These are phyloP conservation scores for Davidsoniella neocaledoniae DNA, from an alignment of 2,329 filamentous ascomycete species.

Conservation along the genomic window DNA sequence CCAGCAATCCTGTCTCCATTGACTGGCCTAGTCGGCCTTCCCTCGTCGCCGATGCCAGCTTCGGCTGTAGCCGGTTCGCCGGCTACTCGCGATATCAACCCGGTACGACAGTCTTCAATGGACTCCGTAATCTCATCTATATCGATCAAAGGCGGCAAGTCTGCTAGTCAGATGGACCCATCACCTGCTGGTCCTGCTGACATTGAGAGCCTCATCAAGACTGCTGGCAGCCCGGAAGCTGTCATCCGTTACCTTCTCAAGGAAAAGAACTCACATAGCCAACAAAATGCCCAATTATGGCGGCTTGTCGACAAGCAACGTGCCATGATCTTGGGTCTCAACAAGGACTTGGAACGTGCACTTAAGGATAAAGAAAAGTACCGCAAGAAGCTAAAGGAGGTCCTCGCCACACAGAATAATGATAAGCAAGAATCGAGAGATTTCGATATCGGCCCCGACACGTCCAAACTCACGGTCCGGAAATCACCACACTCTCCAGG, in stretches of 20 bases:
- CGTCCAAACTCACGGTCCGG: not conserved
- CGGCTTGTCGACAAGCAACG: constrained; percentile 90
- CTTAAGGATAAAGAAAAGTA: constrained; percentile 93
- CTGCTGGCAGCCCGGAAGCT: constrained; percentile 76
- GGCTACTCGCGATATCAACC: constrained; percentile 23
- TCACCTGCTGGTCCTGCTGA: constrained; percentile 49
- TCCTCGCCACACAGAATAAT: constrained; percentile 23
- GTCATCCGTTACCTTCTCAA: constrained; percentile 77
- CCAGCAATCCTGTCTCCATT: constrained; percentile 1
- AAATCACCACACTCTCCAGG: constrained; percentile 28
- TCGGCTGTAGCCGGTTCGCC: constrained; percentile 8
- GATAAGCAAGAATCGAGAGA: constrained; percentile 4
- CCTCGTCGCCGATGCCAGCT: constrained; percentile 12
- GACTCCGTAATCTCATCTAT: constrained; percentile 80
- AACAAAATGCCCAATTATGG: constrained; percentile 89
- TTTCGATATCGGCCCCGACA: constrained; percentile 2
- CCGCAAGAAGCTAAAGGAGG: constrained; percentile 74
- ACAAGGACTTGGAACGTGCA: constrained; percentile 82
- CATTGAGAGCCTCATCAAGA: constrained; percentile 60
- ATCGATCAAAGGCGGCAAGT: constrained; percentile 42
- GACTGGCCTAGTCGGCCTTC: constrained; percentile 22
- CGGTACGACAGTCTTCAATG: constrained; percentile 62
- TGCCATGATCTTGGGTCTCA: constrained; percentile 80
- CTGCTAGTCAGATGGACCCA: constrained; percentile 27
- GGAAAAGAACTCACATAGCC: constrained; percentile 75